Evolutionary conservation across 805 yeast species (phyloP), one percentile per base, ranked within the genome.

Genomic region (Nakazawaea siamensis): DNA sequence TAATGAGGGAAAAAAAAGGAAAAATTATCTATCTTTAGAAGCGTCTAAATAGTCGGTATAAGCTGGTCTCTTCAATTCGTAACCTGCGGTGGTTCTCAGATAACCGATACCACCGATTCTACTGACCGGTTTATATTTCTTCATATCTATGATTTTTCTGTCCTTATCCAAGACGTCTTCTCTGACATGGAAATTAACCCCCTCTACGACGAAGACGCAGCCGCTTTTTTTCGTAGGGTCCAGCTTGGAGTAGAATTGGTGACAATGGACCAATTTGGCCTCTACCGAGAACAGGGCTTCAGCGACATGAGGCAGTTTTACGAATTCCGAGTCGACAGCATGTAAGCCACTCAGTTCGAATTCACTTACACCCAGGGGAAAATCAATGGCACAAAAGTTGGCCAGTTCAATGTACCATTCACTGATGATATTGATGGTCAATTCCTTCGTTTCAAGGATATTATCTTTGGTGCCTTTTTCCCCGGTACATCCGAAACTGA

Each of bases 331-430:
- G 3, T 54, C 46, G 11, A 51, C 41, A 3, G 70, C 70, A 1
- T 77, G 70, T 39, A 76, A 55, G 0, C 82, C 81, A 15, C 68
- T 47, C 26, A 71, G 49, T 36, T 64, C 57, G 74, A 78, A 77
- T 49, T 76, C 84, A 42, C 68, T 70, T 12, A 66, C 59, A 3
- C 57, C 70, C 0, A 47, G 29, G 4, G 81, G 81, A 1, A 75
- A 63, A 42, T 63, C 53, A 19, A 58, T 60, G 14, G 68, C 53
- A 10, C 72, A 51, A 39, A 54, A 65, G 47, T 77, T 75, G 7
- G 81, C 79, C 17, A 81, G 82, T 40, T 76, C 82, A 18, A 67
- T 53, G 42, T 74, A 71, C 80, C 80, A 76, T 50, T 77, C 83
- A 34, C 73, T 60, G 28, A 76, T 63, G 31, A 76, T 60, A 48